Evolutionary conservation across 768 basidiomycete genomes (phyloP).

Genomic region (Dioszegia aurantiaca): DNA sequence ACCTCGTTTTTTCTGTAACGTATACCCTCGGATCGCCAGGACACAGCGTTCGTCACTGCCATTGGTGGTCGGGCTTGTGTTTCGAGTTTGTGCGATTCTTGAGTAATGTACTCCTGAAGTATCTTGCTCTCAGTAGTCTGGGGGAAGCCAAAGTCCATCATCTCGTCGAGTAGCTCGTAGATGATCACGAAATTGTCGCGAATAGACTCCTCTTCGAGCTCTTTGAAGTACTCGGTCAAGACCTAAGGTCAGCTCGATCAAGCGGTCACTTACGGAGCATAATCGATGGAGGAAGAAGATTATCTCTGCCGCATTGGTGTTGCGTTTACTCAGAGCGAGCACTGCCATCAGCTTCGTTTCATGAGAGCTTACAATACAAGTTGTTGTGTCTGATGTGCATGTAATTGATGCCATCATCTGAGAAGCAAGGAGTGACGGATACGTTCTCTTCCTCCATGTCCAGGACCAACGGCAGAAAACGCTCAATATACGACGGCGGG

Average conservation of each 20-base stretch:
- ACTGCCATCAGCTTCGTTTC: conserved; percentile 59
- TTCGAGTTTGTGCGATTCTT: conserved; percentile 96
- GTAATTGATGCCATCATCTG: conserved; percentile 91
- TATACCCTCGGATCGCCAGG: conserved; percentile 97
- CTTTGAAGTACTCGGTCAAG: conserved; percentile 97
- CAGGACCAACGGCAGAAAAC: conserved; percentile 85
- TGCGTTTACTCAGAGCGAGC: conserved; percentile 90
- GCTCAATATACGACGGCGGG: conserved; percentile 78
- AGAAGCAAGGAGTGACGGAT: conserved; percentile 94
- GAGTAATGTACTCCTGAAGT: conserved; percentile 98
- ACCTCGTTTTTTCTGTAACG: conserved; percentile 98
- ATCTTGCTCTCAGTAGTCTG: conserved; percentile 99
- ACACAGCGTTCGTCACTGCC: conserved; percentile 97
- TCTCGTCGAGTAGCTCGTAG: conserved; percentile 97
- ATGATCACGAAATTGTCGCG: conserved; percentile 99
- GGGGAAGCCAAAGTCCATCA: conserved; percentile 99
- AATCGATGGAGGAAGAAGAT: conserved; percentile 95
- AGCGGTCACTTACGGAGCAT: conserved; percentile 54
- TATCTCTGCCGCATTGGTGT: conserved; percentile 91
- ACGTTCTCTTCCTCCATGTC: conserved; percentile 97
- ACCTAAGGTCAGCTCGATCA: conserved; percentile 58
- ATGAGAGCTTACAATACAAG: conserved; percentile 71
- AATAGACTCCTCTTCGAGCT: conserved; percentile 97
- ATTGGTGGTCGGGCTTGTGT: conserved; percentile 87
- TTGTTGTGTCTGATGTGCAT: conserved; percentile 99